Evolutionary conservation across 176 grass and related monocot genomes (phyloP).

Genomic region (Bothriochloa decipiens): DNA sequence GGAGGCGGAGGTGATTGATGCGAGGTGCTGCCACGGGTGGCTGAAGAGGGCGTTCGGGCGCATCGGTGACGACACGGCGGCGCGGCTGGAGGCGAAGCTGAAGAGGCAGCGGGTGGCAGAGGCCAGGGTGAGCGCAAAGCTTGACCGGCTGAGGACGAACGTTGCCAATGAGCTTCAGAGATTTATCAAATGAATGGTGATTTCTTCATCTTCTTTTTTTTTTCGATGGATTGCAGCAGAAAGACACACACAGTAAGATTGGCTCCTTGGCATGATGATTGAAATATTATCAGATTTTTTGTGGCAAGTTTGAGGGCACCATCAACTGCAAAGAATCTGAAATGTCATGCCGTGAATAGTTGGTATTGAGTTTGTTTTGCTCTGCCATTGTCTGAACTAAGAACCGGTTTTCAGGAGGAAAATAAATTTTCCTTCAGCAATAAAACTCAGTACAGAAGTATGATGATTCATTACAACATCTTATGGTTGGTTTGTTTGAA

Average conservation of each 20-base stretch:
- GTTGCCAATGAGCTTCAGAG: not conserved
- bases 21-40: accelerated
- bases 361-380: not conserved
- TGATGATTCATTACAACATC: not conserved
- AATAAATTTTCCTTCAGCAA: not conserved
- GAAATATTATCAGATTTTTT: not conserved
- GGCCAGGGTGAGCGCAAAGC: not conserved
- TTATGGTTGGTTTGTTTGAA: not conserved
- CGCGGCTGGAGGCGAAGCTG: constrained; percentile 30
- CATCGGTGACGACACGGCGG: constrained; percentile 30
- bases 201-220: not conserved
- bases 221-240: not conserved
- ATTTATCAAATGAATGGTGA: constrained; percentile 6
- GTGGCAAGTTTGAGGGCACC: not conserved
- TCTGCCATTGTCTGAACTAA: not conserved
- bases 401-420: not conserved
- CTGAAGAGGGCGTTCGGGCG: constrained; percentile 1
- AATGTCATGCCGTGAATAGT: not conserved
- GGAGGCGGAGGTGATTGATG: constrained; percentile 11
- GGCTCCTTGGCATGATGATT: not conserved
- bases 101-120: constrained; percentile 22
- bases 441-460: not conserved
- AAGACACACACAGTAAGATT: not conserved
- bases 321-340: not conserved
- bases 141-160: not conserved